Evolutionary conservation across 495 filamentous ascomycete species (phyloP).

Genomic region (Penicillium salamii): DNA sequence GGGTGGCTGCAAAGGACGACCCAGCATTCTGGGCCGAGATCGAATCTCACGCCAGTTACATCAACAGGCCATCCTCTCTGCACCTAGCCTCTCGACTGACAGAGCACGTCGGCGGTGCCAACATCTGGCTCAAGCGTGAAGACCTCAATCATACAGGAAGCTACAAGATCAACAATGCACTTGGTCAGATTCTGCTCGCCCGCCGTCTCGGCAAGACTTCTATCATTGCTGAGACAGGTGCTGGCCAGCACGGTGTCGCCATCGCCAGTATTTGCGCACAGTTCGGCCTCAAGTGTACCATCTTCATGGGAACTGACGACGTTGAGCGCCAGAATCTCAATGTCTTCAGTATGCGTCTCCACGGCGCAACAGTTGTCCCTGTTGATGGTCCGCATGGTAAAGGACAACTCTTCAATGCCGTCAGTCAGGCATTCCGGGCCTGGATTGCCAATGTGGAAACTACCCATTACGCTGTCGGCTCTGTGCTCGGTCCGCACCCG

Average conservation of each 20-base stretch:
- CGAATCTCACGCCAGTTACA: constrained; percentile 93
- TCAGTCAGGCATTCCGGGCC: constrained; percentile 87
- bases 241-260: constrained; percentile 94
- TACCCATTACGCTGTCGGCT: constrained; percentile 96
- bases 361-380: constrained; percentile 83
- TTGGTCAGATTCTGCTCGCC: constrained; percentile 89
- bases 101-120: constrained; percentile 83
- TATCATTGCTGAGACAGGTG: constrained; percentile 95
- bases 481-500: constrained; percentile 91
- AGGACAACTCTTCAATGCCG: constrained; percentile 92
- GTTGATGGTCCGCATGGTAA: constrained; percentile 80
- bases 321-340: constrained; percentile 90
- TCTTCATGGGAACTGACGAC: constrained; percentile 94
- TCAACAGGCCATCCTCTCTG: constrained; percentile 88
- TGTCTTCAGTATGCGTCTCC: constrained; percentile 91
- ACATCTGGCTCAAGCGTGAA: constrained; percentile 95
- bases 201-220: constrained; percentile 81
- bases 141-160: constrained; percentile 84
- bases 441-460: constrained; percentile 86
- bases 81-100: constrained; percentile 87
- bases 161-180: constrained; percentile 97
- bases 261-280: constrained; percentile 94
- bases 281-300: constrained; percentile 91
- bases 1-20: constrained; percentile 79
- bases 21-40: constrained; percentile 96